phyloP scores from a whole-genome alignment of 2,329 filamentous ascomycete species.

The Ceratocystis smalleyi region DNA sequence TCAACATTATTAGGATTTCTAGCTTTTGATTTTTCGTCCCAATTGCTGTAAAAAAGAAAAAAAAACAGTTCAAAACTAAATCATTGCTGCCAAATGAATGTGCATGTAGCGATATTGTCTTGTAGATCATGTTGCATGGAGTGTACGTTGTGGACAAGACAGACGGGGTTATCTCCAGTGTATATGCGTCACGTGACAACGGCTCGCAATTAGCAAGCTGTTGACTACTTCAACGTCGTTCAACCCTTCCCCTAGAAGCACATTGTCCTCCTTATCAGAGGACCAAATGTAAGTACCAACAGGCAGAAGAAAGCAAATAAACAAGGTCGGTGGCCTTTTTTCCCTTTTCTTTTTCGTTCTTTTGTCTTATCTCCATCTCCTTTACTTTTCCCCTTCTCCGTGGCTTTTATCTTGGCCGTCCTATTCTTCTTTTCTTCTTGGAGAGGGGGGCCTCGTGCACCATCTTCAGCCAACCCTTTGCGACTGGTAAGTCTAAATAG shows the following conservation, averaged over 20 bases:
- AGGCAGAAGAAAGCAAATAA: neutral
- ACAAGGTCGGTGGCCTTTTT: neutral
- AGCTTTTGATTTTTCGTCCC: slow-evolving; percentile 5
- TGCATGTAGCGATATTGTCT: neutral
- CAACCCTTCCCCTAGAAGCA: neutral
- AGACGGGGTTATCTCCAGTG: neutral
- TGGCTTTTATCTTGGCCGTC: neutral
- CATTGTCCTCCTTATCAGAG: neutral
- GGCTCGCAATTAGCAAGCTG: neutral
- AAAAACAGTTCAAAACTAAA: slow-evolving; percentile 12
- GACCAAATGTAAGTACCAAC: neutral
- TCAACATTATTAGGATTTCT: slow-evolving; percentile 8
- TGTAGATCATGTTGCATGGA: too few relatives aligned
- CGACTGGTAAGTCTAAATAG: neutral
- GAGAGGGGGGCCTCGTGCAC: neutral
- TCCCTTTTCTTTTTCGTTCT: neutral
- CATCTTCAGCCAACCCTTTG: neutral
- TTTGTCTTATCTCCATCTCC: neutral
- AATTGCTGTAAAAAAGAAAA: slow-evolving; percentile 8
- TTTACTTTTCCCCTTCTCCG: neutral
- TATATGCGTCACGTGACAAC: neutral
- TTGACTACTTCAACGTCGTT: neutral
- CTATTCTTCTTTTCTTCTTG: neutral
- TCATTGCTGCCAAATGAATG: neutral
- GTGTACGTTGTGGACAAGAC: neutral